Percentiles rank a stretch among this genome's conserved stretches.
Evolutionary conservation across 2,329 filamentous ascomycete species (phyloP).

Genomic region (Xylariaceae sp.): DNA sequence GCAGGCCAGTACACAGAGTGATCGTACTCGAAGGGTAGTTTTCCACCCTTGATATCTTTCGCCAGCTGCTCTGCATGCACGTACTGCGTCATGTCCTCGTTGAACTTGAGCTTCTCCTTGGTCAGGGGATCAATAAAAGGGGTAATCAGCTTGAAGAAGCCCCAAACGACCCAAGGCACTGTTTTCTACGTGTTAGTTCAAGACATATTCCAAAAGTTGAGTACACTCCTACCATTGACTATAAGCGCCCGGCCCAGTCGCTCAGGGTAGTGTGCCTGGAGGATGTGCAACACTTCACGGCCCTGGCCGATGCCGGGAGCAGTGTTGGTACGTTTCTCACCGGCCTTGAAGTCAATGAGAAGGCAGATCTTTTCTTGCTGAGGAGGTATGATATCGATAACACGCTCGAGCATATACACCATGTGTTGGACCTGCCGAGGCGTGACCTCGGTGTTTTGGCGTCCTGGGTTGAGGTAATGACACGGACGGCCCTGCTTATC

Average conservation of each 20-base stretch:
- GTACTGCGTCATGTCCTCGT: conserved; percentile 80
- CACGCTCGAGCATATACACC: conserved; percentile 91
- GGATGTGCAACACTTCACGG: conserved; percentile 78
- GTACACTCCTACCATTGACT: conserved; percentile 64
- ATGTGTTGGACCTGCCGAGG: conserved; percentile 88
- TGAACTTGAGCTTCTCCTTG: conserved; percentile 93
- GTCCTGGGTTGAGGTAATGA: conserved; percentile 81
- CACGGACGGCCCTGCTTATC: conserved; percentile 83
- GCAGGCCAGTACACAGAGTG: conserved; percentile 87
- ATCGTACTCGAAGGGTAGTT: conserved; percentile 86
- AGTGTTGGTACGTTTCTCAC: conserved; percentile 64
- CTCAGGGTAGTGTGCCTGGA: conserved; percentile 96
- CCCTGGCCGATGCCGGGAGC: conserved; percentile 69
- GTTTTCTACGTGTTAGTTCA: conserved; percentile 15
- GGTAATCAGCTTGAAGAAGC: conserved; percentile 93
- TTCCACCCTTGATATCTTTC: conserved; percentile 67
- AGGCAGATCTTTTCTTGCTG: conserved; percentile 82
- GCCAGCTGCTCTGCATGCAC: conserved; percentile 79
- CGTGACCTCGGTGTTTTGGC: conserved; percentile 85
- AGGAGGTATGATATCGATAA: conserved; percentile 79
- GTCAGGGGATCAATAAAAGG: conserved; percentile 96
- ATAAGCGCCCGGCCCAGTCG: conserved; percentile 82
- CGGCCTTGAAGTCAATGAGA: conserved; percentile 85
- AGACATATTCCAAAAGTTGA: not conserved
- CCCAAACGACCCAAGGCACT: conserved; percentile 88